Percentiles rank a stretch among this genome's conserved stretches.
phyloP scores from a whole-genome alignment of 2,329 filamentous ascomycete genomes.

The Nemania bipapillata region DNA sequence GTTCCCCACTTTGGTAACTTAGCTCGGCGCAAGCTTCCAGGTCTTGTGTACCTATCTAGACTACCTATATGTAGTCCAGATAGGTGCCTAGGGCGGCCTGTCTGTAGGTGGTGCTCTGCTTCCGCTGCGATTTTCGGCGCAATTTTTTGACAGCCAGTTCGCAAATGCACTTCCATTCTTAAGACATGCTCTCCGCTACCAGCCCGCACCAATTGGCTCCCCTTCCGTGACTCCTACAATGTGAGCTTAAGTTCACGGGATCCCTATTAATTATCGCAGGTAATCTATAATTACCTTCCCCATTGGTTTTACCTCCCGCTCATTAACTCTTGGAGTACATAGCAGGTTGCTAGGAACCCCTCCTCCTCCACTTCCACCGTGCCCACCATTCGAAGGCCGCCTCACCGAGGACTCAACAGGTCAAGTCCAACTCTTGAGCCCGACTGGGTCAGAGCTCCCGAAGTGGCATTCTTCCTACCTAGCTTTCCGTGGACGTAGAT shows the following conservation, averaged over 20 bases:
- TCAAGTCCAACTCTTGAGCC: conserved; percentile 9
- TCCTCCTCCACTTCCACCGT: conserved; percentile 13
- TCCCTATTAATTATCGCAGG: conserved; percentile 42
- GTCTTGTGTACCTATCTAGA: not conserved
- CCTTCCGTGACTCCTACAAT: conserved; percentile 39
- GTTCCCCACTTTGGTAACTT: not conserved
- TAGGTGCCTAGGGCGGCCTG: no score
- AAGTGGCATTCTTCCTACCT: conserved; percentile 9
- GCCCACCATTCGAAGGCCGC: conserved; percentile 19
- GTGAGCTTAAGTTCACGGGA: conserved; percentile 35
- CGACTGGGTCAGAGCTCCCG: conserved; percentile 12
- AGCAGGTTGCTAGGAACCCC: conserved; percentile 31
- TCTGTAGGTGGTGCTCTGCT: not conserved
- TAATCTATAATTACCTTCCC: conserved; percentile 39
- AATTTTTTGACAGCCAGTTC: conserved; percentile 33
- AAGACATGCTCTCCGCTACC: conserved; percentile 21
- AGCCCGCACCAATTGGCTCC: conserved; percentile 38
- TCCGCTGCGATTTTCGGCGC: conserved; percentile 39
- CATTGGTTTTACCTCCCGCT: conserved; percentile 35
- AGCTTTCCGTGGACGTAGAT: conserved; percentile 27
- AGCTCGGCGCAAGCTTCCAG: conserved; percentile 3
- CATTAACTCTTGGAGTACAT: conserved; percentile 32
- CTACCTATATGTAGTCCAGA: no score
- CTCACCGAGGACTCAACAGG: conserved; percentile 28
- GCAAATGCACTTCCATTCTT: conserved; percentile 23